Conservation (phyloP, 2,329 filamentous ascomycete genomes). For the Apiospora kogelbergensis region DNA sequence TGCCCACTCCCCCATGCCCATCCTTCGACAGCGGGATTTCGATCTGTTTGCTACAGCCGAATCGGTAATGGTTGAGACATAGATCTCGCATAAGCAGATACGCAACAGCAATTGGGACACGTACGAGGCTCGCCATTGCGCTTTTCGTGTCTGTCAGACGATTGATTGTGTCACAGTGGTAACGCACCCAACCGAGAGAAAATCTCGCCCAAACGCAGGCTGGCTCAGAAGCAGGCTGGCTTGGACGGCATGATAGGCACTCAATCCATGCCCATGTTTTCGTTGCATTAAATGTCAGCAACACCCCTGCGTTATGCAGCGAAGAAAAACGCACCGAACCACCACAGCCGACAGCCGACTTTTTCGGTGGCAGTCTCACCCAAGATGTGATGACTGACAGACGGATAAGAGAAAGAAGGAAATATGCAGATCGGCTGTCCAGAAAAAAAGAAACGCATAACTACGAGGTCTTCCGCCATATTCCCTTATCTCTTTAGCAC, state of each 20-base stretch:
- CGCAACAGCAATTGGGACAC: background rate
- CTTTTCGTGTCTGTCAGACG: background rate
- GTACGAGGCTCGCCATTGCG: background rate
- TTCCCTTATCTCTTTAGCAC: background rate
- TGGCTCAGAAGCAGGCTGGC: background rate
- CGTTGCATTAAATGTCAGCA: background rate
- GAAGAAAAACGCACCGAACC: background rate
- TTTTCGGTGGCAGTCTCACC: background rate
- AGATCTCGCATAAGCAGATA: background rate
- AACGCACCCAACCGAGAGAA: background rate
- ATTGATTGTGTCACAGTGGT: background rate
- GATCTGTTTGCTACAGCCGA: background rate
- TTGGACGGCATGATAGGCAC: no score
- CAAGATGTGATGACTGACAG: background rate
- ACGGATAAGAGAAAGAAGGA: background rate
- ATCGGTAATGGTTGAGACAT: background rate
- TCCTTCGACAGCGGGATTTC: background rate
- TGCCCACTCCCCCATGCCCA: background rate
- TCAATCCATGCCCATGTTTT: background rate
- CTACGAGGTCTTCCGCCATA: no score
- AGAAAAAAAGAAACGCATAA: background rate
- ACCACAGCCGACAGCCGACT: background rate
- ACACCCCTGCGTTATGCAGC: background rate
- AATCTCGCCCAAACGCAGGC: no score
- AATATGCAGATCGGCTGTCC: background rate